Evolutionary conservation across 495 filamentous ascomycete species (phyloP).

Genomic region (Penicillium cosmopolitanum): DNA sequence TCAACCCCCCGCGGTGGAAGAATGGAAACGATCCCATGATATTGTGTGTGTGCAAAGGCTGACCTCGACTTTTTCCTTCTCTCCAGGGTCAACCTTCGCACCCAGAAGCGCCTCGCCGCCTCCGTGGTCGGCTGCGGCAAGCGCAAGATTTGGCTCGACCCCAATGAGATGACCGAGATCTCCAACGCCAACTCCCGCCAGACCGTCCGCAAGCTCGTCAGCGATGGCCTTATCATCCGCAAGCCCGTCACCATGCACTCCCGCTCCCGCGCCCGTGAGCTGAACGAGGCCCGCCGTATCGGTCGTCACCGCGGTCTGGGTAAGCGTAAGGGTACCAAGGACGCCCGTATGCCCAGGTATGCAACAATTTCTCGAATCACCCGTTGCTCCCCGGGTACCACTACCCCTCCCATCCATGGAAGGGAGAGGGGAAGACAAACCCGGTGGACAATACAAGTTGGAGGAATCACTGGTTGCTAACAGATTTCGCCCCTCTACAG

Average conservation of each 20-base stretch:
- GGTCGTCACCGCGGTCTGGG: constrained; percentile 97
- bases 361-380: constrained; percentile 28
- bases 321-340: constrained; percentile 99
- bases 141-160: constrained; percentile 99
- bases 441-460: neutral
- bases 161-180: constrained; percentile 99
- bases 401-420: neutral
- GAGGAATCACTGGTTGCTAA: constrained; percentile 23
- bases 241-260: constrained; percentile 99
- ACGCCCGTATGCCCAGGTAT: constrained; percentile 99
- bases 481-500: constrained; percentile 45
- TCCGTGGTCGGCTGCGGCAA: constrained; percentile 97
- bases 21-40: constrained; percentile 21
- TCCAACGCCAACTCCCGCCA: constrained; percentile 99
- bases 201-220: constrained; percentile 99
- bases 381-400: neutral
- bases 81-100: constrained; percentile 96
- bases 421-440: constrained; percentile 4
- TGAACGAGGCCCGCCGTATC: constrained; percentile 85
- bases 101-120: constrained; percentile 99
- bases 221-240: constrained; percentile 99
- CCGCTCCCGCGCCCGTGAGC: constrained; percentile 87
- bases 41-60: constrained; percentile 36
- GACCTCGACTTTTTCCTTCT: constrained; percentile 38
- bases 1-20: constrained; percentile 14